Evolutionary conservation across 2,329 filamentous ascomycete species (phyloP).

Genomic region (Cladosporium sp.): DNA sequence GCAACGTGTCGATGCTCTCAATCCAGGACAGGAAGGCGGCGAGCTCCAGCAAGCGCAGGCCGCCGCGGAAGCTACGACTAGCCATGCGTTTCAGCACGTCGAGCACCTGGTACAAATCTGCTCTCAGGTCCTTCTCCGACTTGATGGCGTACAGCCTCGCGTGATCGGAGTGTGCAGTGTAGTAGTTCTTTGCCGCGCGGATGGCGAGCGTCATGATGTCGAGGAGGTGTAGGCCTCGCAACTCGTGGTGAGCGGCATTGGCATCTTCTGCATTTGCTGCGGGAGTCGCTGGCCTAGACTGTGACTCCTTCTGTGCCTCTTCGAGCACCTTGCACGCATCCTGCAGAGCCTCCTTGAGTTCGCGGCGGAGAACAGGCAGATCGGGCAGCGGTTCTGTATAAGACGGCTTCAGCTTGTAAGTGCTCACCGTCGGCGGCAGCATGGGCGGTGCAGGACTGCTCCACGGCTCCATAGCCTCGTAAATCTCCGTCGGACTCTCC

Average conservation of each 20-base stretch:
- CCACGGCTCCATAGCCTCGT: slow-evolving; percentile 37
- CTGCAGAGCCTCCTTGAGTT: slow-evolving; percentile 66
- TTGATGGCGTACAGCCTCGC: slow-evolving; percentile 83
- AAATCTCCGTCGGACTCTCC: slow-evolving; percentile 57
- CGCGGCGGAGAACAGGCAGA: slow-evolving; percentile 71
- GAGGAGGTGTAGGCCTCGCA: slow-evolving; percentile 88
- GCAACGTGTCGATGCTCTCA: slow-evolving; percentile 70
- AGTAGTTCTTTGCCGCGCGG: slow-evolving; percentile 91
- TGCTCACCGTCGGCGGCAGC: slow-evolving; percentile 95
- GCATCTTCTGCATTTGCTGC: slow-evolving; percentile 31
- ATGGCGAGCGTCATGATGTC: slow-evolving; percentile 96
- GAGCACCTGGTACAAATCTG: slow-evolving; percentile 81
- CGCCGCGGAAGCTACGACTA: slow-evolving; percentile 78
- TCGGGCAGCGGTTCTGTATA: slow-evolving; percentile 82
- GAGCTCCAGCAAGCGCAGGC: slow-evolving; percentile 76
- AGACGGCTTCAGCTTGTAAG: slow-evolving; percentile 83
- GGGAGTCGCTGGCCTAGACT: slow-evolving; percentile 20
- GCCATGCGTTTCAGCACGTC: slow-evolving; percentile 93
- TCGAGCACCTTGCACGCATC: slow-evolving; percentile 68
- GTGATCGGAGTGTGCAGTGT: slow-evolving; percentile 86
- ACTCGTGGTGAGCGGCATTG: slow-evolving; percentile 73
- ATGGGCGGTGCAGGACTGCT: slow-evolving; percentile 64
- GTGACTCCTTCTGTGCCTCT: slow-evolving; percentile 48
- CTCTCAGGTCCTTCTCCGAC: slow-evolving; percentile 79
- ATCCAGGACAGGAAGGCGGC: slow-evolving; percentile 79